These are phyloP conservation scores for Lathyrus tuberosus DNA, from an alignment of 306 rosid species.

Conservation along the genomic window DNA sequence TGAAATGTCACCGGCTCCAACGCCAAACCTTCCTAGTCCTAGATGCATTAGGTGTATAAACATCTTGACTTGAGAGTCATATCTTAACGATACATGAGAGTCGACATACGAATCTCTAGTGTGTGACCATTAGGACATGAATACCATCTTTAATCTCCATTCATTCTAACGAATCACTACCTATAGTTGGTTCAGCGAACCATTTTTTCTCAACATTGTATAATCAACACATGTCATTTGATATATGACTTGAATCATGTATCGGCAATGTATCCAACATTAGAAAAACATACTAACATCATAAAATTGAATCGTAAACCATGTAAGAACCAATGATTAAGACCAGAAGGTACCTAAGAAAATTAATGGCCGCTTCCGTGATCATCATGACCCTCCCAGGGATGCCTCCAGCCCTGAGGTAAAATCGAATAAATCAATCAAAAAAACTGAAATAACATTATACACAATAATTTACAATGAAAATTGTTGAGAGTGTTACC, in stretches of 20 bases:
- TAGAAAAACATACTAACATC: not conserved
- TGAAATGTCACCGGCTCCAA: not conserved
- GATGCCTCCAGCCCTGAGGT: conserved; percentile 93
- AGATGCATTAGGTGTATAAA: not conserved
- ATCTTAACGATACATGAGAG: not conserved
- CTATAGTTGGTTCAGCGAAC: not conserved
- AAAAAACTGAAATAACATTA: conserved; percentile 59
- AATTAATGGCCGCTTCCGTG: conserved; percentile 46
- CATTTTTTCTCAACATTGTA: not conserved
- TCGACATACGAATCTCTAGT: not conserved
- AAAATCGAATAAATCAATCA: conserved; percentile 40
- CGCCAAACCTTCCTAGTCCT: not conserved
- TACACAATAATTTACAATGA: not conserved
- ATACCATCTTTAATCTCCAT: not conserved
- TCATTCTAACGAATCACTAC: not conserved
- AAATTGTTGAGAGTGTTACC: conserved; percentile 49
- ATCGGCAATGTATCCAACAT: no score
- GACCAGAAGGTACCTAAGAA: conserved; percentile 47
- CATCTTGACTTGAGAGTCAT: not conserved
- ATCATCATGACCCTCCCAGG: conserved; percentile 95
- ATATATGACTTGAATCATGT: no score
- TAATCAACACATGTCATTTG: not conserved
- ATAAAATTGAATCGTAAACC: conserved; percentile 1
- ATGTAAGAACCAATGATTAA: not conserved
- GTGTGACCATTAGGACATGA: conserved; percentile 2